phyloP scores from a whole-genome alignment of 495 filamentous ascomycete genomes.

The Filosporella fistucella region DNA sequence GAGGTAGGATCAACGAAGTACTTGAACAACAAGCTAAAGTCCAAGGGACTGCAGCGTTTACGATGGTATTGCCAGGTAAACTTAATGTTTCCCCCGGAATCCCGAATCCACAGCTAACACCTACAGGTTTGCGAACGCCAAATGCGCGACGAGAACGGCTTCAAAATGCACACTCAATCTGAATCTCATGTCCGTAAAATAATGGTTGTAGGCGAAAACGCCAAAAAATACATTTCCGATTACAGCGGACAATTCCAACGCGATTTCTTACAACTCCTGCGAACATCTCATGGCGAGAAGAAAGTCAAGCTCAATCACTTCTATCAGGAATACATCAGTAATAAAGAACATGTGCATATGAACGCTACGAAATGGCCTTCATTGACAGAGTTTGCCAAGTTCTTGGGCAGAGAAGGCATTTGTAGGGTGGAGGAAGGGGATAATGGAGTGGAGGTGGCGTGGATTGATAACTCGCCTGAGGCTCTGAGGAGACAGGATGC shows the following conservation, averaged over 20 bases:
- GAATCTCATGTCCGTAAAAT: slow-evolving; percentile 84
- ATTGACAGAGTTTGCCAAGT: slow-evolving; percentile 83
- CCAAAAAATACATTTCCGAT: slow-evolving; percentile 71
- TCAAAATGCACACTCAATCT: slow-evolving; percentile 75
- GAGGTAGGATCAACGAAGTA: slow-evolving; percentile 86
- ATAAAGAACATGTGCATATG: slow-evolving; percentile 88
- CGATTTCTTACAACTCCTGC: slow-evolving; percentile 72
- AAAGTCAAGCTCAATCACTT: slow-evolving; percentile 81
- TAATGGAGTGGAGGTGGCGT: slow-evolving; percentile 79
- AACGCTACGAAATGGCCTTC: slow-evolving; percentile 84
- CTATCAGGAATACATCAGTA: slow-evolving; percentile 81
- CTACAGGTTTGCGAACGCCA: slow-evolving; percentile 49
- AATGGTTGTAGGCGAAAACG: slow-evolving; percentile 78
- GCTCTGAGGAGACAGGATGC: slow-evolving; percentile 75
- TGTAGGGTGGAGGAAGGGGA: slow-evolving; percentile 86
- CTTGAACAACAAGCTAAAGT: slow-evolving; percentile 84
- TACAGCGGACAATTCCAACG: slow-evolving; percentile 72
- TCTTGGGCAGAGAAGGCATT: slow-evolving; percentile 77
- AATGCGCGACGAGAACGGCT: slow-evolving; percentile 66
- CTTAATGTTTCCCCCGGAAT: background rate
- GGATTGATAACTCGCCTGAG: slow-evolving; percentile 87
- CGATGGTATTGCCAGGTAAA: slow-evolving; percentile 75
- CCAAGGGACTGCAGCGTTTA: slow-evolving; percentile 79
- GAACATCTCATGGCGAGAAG: slow-evolving; percentile 83
- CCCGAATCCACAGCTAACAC: background rate